Evolutionary conservation across 2,329 filamentous ascomycete genomes (phyloP), one percentile per base, ranked within the genome.

Genomic region (Aureobasidium vineae): DNA sequence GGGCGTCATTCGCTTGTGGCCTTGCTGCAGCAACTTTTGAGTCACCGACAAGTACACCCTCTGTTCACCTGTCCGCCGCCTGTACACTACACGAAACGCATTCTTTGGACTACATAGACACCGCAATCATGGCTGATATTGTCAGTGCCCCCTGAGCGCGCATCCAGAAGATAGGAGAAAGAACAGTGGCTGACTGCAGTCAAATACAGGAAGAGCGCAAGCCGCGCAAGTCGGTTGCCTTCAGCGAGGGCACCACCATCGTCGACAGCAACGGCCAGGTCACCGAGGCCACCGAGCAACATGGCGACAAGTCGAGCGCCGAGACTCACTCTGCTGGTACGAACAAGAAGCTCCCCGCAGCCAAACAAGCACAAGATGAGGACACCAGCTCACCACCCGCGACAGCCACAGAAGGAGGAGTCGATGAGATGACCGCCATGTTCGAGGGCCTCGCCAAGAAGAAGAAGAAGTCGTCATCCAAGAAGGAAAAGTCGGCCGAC

Each of bases 171-270:
- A 28, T 0, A 11, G n/a, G 28, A n/a, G 36, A 16, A 13, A 21
- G 21, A 26, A 23, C 28, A 31, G 52, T 50, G 45, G 23, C 70
- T 69, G 72, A 70, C 19, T 31, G 40, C 13, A 45, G n/a, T 33
- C 15, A 3, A 43, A 43, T 21, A 64, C 68, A 82, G 80, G 79
- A 81, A 68, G 84, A 88, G 74, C 85, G 85, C 76, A 92, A 90
- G 79, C 87, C 89, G 75, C 90, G 93, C 81, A 97, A 98, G 82
- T 96, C 92, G 54, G 94, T 98, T 75, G 89, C 92, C 71, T 98
- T 98, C 79, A 93, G 89, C 77, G 90, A 95, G 79, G 91, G 91
- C 75, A 86, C 91, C 73, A 86, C 90, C 71, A 88, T 97, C 74
- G 93, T 97, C 78, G 91, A 96, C 82, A 86, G 87, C 79, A 91